Evolutionary conservation across 1,284 basidiomycete species (phyloP), one percentile per base, ranked within the genome.

Genomic region (Papiliotrema laurentii): DNA sequence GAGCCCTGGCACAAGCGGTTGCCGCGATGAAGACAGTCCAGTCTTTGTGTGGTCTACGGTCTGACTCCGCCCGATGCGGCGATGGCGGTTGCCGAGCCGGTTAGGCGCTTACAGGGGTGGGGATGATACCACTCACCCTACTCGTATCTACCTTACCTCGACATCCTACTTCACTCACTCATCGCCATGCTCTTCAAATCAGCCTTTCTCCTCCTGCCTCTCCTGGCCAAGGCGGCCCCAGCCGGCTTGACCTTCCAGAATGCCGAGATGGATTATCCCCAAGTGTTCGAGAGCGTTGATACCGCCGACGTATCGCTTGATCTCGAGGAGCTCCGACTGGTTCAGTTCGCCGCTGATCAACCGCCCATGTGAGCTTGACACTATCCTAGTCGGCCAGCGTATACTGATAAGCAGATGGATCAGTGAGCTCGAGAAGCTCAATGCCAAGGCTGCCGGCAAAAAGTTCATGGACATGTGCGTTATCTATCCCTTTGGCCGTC

Each of bases 381-480:
- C 19, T 43, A 5, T 24, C 26, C 19, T 4, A 34, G 10, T 27
- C 14, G 16, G 13, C 6, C 18, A 6, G 3, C 19, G 4, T 14
- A 5, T 42, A 50, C 54, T 57, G 30, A 61, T 46, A 7, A 27
- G 19, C 6, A 78, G 83, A 28, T 85, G 83, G 83, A 84, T 90
- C 73, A 81, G 87, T 13, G 90, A 93, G 71, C 75, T 85, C 28
- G 83, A 91, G 60, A 93, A 90, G 87, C 86, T 92, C 55, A 75
- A 82, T 63, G 80, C 83, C 50, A 91, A 87, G 73, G 83, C 83
- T 36, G 78, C 61, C 18, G 76, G 75, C 1, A 59, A 56, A 38
- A 61, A 80, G 48, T 92, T 91, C 78, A 87, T 92, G 75, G 90
- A 93, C 71, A 81, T 93, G 89, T 92, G 71, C 72, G 77, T 60